These are phyloP conservation scores for Alloteropsis semialata DNA, from an alignment of 176 grass and related monocot species.

Conservation along the genomic window DNA sequence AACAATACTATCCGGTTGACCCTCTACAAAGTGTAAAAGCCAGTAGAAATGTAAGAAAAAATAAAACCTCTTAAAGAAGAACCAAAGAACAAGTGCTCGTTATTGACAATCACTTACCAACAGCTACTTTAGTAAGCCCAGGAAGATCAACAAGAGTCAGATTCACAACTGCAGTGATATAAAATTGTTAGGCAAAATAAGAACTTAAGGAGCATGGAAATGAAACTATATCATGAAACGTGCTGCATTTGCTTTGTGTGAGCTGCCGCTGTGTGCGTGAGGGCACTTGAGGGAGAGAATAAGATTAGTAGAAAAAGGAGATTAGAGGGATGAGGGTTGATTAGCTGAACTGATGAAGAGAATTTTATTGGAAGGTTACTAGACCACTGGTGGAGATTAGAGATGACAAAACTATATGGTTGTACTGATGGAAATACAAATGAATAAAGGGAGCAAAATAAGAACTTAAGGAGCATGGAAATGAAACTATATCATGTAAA, in stretches of 20 bases:
- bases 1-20: conserved; percentile 79
- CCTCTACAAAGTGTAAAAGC: conserved; percentile 49
- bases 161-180: conserved; percentile 85
- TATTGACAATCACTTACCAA: conserved; percentile 60
- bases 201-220: neutral
- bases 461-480: neutral
- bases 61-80: conserved; percentile 23
- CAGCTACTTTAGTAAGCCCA: conserved; percentile 96
- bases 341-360: no score
- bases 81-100: neutral
- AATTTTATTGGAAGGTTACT: no score
- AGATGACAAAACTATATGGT: no score
- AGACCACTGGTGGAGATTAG: no score
- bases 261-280: no score
- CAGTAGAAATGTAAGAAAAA: conserved; percentile 12
- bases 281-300: no score
- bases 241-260: no score
- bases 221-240: no score
- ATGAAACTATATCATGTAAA: conserved; percentile 10
- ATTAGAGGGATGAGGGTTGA: no score
- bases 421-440: no score
- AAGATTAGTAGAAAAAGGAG: no score
- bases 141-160: conserved; percentile 99
- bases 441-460: no score
- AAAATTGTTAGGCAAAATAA: conserved; percentile 28